These are phyloP conservation scores for Falciphora oryzae DNA, from an alignment of 2,329 filamentous ascomycete genomes.

Conservation along the genomic window DNA sequence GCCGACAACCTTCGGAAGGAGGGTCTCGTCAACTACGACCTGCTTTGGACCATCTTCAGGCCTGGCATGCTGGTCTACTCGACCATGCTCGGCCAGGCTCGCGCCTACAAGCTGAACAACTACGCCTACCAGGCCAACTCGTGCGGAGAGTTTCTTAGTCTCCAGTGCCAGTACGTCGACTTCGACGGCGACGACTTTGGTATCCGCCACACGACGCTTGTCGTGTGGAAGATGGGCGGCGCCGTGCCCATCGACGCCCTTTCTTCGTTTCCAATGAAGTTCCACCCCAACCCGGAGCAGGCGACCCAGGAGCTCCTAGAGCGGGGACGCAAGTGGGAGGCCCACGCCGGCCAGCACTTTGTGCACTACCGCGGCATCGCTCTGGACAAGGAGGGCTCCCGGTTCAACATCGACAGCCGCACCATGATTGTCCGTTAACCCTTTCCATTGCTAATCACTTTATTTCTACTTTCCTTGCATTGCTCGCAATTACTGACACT, in stretches of 20 bases:
- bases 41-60: slow-evolving; percentile 49
- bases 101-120: not conserved
- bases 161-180: slow-evolving; percentile 37
- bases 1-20: slow-evolving; percentile 20
- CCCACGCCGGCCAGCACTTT: slow-evolving; percentile 28
- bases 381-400: slow-evolving; percentile 15
- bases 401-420: slow-evolving; percentile 25
- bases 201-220: slow-evolving; percentile 27
- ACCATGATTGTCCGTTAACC: too few relatives aligned
- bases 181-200: slow-evolving; percentile 44
- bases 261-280: slow-evolving; percentile 37
- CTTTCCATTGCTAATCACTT: too few relatives aligned
- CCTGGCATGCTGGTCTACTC: slow-evolving; percentile 38
- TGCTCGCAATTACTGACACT: too few relatives aligned
- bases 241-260: slow-evolving; percentile 36
- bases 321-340: slow-evolving; percentile 29
- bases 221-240: slow-evolving; percentile 28
- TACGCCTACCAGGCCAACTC: slow-evolving; percentile 29
- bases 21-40: slow-evolving; percentile 32
- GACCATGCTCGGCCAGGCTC: slow-evolving; percentile 9
- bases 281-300: slow-evolving; percentile 26
- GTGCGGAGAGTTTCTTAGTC: slow-evolving; percentile 16
- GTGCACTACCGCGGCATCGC: slow-evolving; percentile 28
- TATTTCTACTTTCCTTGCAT: too few relatives aligned
- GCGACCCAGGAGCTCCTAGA: slow-evolving; percentile 18